Conservation (phyloP, 495 filamentous ascomycete species). For the Cetradonia linearis region DNA sequence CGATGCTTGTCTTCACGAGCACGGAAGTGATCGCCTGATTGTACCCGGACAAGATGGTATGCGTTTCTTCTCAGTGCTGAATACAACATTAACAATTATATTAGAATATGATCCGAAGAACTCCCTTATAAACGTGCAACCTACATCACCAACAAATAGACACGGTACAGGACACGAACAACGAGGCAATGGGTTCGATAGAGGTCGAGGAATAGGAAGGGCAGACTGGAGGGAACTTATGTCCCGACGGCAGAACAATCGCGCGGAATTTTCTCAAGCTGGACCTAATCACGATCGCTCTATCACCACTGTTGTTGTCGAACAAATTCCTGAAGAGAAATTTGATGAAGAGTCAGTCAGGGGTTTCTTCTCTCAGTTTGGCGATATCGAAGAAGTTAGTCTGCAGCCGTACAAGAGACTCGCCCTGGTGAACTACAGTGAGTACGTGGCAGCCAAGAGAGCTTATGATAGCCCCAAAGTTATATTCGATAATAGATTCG, state of each 20-base stretch:
- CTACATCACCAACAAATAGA: slow-evolving; percentile 17
- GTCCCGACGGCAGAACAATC: slow-evolving; percentile 38
- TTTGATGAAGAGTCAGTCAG: slow-evolving; percentile 64
- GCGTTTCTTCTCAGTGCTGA: slow-evolving; percentile 22
- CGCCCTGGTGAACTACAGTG: slow-evolving; percentile 71
- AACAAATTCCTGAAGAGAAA: slow-evolving; percentile 84
- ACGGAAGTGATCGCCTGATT: slow-evolving; percentile 51
- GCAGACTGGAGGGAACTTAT: slow-evolving; percentile 32
- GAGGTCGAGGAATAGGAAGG: slow-evolving; percentile 38
- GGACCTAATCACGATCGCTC: slow-evolving; percentile 65
- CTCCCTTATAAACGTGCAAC: slow-evolving; percentile 36
- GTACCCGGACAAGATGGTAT: slow-evolving; percentile 44
- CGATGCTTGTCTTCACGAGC: slow-evolving; percentile 69
- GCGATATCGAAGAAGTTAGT: slow-evolving; percentile 58
- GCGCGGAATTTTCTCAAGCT: slow-evolving; percentile 62
- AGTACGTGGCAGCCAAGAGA: slow-evolving; percentile 60
- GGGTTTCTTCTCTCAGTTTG: slow-evolving; percentile 78
- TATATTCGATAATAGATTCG: slow-evolving; percentile 94
- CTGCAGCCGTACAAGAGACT: slow-evolving; percentile 70
- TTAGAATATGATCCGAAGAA: slow-evolving; percentile 81
- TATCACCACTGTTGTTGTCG: slow-evolving; percentile 76
- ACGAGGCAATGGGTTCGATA: slow-evolving; percentile 33
- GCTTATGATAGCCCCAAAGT: slow-evolving; percentile 88
- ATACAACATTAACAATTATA: slow-evolving; percentile 22
- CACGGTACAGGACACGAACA: slow-evolving; percentile 23